phyloP scores from a whole-genome alignment of 169 alveolate species.

The Theileria annulata region DNA sequence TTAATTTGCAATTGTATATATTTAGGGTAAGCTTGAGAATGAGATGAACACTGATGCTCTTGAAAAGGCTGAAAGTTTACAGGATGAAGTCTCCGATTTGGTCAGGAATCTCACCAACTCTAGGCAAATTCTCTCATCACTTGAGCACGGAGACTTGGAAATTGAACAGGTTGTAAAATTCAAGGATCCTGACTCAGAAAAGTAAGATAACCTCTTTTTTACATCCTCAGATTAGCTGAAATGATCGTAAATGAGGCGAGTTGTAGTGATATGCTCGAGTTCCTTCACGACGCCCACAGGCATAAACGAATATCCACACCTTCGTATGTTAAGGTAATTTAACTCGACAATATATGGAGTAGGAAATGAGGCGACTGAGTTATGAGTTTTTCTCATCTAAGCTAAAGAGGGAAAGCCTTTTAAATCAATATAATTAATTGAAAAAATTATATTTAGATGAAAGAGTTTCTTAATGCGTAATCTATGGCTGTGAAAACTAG shows the following conservation, averaged over 20 bases:
- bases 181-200: conserved; percentile 24
- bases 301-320: conserved; percentile 32
- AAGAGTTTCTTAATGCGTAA: conserved; percentile 70
- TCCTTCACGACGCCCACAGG: conserved; percentile 29
- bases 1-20: neutral
- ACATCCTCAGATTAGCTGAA: conserved; percentile 10
- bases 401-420: conserved; percentile 5
- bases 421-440: neutral
- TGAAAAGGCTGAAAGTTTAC: neutral
- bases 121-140: neutral
- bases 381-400: conserved; percentile 24
- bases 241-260: conserved; percentile 46
- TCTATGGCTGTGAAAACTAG: conserved; percentile 74
- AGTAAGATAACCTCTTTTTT: neutral
- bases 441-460: conserved; percentile 1
- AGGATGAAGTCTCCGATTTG: conserved; percentile 7
- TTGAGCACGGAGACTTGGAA: conserved; percentile 2
- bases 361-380: conserved; percentile 38
- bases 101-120: neutral
- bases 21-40: conserved; percentile 18
- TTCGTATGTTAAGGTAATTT: conserved; percentile 39
- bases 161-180: conserved; percentile 16
- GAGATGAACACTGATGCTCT: neutral
- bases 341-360: neutral
- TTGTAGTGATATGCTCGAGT: conserved; percentile 39